Evolutionary conservation across 805 yeast genomes (phyloP), one percentile per base, ranked within the genome.

Genomic region (Jamesozyma piceae): DNA sequence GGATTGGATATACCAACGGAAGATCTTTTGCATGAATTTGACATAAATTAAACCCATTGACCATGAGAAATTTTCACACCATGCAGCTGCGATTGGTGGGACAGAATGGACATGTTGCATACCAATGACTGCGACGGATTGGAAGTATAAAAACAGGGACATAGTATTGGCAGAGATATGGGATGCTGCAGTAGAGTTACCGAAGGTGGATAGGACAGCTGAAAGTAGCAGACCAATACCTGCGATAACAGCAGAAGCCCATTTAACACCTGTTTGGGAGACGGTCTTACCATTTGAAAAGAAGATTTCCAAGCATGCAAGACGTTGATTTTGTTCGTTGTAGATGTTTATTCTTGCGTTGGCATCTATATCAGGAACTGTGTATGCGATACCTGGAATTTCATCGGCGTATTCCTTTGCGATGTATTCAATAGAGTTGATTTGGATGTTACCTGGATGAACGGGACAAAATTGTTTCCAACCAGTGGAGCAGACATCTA

Each of bases 31-130:
- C 95, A 89, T 85, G 59, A 88, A 89, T 4, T 58, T 57, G 34
- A 83, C 75, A 60, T 82, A 71, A 53, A 89, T 86, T 46, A 89
- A 70, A 5, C 97, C 97, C 85, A 89, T 85, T 2, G 95, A 84
- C 97, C 97, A 89, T 29, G 89, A 89, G 55, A 89, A 70, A 59
- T 89, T 88, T 62, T 86, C 95, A 8, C 89, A 72, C 97, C 97
- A 89, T 11, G 95, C 80, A 11, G 83, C 73, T 9, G 95, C 96
- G 55, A 89, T 85, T 17, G 96, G 96, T n/a, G 97, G 97, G 8
- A 86, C 80, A 43, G 80, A 69, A 55, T 82, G 87, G 41, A 87
- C 95, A 49, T 83, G 82, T 62, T 81, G 77, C 95, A 89, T 86
- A 24, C 82, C 72, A 38, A 88, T 77, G 44, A 88, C 78, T 32